A percentile compares a stretch with the other conserved stretches of the same genome.
These are phyloP conservation scores for Malassezia sp. DNA, from an alignment of 1,284 basidiomycete genomes.

Conservation along the genomic window DNA sequence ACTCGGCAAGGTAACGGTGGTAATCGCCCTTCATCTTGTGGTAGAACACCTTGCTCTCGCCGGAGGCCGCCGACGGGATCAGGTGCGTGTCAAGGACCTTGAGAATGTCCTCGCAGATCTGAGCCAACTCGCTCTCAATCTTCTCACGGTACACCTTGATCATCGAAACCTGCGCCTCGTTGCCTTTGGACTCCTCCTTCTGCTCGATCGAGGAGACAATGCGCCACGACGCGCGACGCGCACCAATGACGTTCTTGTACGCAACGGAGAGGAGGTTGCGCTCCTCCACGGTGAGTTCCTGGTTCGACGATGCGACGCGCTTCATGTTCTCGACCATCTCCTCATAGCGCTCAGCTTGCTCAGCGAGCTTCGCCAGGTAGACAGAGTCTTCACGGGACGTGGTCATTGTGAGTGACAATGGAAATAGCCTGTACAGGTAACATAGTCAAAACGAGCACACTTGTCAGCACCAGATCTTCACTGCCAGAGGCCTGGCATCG, in stretches of 20 bases:
- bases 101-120: constrained; percentile 99
- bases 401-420: constrained; percentile 27
- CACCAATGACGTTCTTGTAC: constrained; percentile 99
- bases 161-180: constrained; percentile 93
- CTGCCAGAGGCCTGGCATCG: background rate
- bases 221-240: constrained; percentile 95
- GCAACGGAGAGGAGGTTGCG: constrained; percentile 96
- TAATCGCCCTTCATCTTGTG: constrained; percentile 99
- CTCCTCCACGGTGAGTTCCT: constrained; percentile 91
- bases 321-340: constrained; percentile 48
- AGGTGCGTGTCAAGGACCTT: constrained; percentile 98
- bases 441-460: background rate
- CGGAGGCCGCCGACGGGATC: constrained; percentile 91
- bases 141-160: constrained; percentile 94
- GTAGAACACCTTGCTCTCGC: constrained; percentile 99
- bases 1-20: constrained; percentile 99
- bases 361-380: constrained; percentile 47
- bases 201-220: constrained; percentile 99
- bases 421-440: background rate
- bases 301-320: constrained; percentile 46
- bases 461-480: background rate
- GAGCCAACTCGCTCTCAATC: constrained; percentile 93
- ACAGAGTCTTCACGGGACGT: constrained; percentile 45
- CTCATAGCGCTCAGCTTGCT: constrained; percentile 47
- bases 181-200: constrained; percentile 99